These are phyloP conservation scores for Sporothrix humicola DNA, from an alignment of 2,329 filamentous ascomycete genomes.

Conservation along the genomic window DNA sequence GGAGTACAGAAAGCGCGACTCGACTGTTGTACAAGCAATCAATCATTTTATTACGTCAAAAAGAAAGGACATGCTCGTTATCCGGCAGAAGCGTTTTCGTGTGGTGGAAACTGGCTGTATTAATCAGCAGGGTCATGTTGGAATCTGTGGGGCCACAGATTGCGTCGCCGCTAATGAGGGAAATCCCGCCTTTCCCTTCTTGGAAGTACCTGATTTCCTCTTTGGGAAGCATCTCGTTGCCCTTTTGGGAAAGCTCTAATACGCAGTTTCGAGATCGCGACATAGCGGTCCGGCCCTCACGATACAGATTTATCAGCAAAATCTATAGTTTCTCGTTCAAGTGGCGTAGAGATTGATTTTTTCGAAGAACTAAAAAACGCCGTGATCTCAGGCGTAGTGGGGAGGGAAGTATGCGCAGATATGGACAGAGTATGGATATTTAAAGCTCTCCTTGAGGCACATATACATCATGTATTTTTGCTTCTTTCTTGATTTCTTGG, in stretches of 20 bases:
- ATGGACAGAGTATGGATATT: no score
- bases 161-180: background rate
- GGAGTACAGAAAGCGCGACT: background rate
- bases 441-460: no score
- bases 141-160: no score
- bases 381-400: no score
- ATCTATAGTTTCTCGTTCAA: background rate
- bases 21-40: background rate
- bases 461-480: no score
- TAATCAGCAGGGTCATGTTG: slow-evolving; percentile 11
- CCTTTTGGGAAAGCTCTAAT: slow-evolving; percentile 1
- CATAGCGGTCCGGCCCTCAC: background rate
- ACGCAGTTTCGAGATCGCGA: slow-evolving; percentile 8
- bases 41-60: background rate
- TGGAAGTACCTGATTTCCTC: background rate
- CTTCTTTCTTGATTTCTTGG: no score
- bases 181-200: background rate
- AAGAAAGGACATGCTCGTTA: background rate
- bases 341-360: background rate
- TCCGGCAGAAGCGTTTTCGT: background rate
- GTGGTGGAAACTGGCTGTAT: background rate
- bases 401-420: no score
- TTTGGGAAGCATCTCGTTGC: background rate
- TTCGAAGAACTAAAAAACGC: no score
- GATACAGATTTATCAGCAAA: background rate